A percentile compares a stretch with the other conserved stretches of the same genome.
These are phyloP conservation scores for Eimeria tenella DNA, from an alignment of 169 alveolate genomes.

Conservation along the genomic window DNA sequence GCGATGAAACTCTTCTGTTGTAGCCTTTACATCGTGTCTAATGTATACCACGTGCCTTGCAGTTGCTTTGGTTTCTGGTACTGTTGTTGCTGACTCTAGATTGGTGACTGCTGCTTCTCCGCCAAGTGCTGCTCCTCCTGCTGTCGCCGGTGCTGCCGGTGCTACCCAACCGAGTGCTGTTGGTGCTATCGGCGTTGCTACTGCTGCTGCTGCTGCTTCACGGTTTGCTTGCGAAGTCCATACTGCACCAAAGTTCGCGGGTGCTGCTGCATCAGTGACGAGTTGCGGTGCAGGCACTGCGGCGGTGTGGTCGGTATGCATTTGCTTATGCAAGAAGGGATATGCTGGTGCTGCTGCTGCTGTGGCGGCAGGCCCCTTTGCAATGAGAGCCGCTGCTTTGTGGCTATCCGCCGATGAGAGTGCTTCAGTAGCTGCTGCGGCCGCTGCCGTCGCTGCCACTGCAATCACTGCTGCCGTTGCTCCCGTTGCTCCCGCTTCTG, in stretches of 20 bases:
- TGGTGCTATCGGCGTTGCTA: not conserved
- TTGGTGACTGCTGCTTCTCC: not conserved
- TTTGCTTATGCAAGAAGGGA: too few species aligned
- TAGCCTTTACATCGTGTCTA: not conserved
- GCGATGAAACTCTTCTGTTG: not conserved
- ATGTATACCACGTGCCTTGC: not conserved
- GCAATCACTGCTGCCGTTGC: not conserved
- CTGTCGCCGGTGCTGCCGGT: not conserved
- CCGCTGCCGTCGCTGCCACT: not conserved
- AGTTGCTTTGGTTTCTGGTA: not conserved
- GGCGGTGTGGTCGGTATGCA: too few species aligned
- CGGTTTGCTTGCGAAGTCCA: not conserved
- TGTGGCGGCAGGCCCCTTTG: too few species aligned
- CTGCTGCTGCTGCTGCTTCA: not conserved
- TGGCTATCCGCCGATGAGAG: not conserved
- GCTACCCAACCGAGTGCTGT: not conserved
- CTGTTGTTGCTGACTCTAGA: not conserved
- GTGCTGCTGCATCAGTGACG: not conserved
- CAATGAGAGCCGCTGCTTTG: too few species aligned
- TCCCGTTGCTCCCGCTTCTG: not conserved
- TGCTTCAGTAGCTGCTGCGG: not conserved
- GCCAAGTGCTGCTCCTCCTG: not conserved
- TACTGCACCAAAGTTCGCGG: not conserved
- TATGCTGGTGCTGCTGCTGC: too few species aligned
- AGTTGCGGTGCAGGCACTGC: too few species aligned